Conservation (phyloP, 2,329 filamentous ascomycete species). For the Sclerotinia subarctica region DNA sequence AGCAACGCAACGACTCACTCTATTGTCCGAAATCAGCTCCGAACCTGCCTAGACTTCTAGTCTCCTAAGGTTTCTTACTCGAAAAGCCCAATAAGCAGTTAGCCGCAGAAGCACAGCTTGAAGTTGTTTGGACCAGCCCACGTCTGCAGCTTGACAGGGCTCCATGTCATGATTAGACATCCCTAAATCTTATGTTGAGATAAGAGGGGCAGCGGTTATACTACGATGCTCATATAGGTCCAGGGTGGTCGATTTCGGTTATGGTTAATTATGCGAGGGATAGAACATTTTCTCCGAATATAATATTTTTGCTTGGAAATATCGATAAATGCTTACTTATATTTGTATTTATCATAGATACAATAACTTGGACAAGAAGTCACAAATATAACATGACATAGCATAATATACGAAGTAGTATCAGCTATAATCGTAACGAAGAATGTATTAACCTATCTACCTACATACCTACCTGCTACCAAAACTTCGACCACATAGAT, state of each 20-base stretch:
- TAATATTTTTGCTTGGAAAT: neutral
- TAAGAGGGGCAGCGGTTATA: slow-evolving; percentile 31
- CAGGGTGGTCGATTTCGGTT: neutral
- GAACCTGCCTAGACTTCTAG: neutral
- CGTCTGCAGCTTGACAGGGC: slow-evolving; percentile 16
- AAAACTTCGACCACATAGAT: no score
- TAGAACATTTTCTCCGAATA: neutral
- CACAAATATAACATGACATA: no score
- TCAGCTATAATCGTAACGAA: neutral
- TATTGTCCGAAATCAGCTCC: slow-evolving; percentile 29
- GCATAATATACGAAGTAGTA: neutral
- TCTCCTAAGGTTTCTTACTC: neutral
- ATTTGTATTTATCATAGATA: no score
- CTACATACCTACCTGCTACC: neutral
- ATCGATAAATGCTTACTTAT: no score
- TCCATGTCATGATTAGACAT: slow-evolving; percentile 13
- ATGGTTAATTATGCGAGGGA: neutral
- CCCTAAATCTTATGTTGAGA: slow-evolving; percentile 17
- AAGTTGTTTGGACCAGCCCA: slow-evolving; percentile 5
- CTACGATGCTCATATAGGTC: slow-evolving; percentile 31
- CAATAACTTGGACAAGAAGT: neutral
- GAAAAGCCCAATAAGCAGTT: slow-evolving; percentile 4
- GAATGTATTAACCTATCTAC: neutral
- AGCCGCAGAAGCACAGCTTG: slow-evolving; percentile 14
- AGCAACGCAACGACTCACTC: slow-evolving; percentile 20